Evolutionary conservation across 2,329 filamentous ascomycete genomes (phyloP).

Genomic region (Fusarium euwallaceae): DNA sequence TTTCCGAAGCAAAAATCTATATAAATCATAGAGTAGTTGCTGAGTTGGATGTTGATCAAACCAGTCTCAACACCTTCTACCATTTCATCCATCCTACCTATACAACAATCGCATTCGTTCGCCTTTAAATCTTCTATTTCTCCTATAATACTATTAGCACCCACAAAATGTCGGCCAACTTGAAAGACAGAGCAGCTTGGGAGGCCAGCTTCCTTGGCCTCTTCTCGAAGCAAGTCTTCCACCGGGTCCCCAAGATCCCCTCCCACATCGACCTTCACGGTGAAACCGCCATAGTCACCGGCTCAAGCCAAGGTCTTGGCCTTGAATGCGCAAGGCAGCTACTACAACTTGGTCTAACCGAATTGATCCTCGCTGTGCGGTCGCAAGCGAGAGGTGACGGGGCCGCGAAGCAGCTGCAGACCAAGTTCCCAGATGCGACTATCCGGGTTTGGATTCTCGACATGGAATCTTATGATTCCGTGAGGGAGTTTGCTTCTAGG

Average conservation of each 20-base stretch:
- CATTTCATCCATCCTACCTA: neutral
- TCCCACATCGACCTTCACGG: constrained; percentile 43
- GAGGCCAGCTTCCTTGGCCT: constrained; percentile 6
- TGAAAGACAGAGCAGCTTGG: constrained; percentile 18
- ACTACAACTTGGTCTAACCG: neutral
- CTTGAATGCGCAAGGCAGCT: constrained; percentile 56
- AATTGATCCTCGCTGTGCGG: neutral
- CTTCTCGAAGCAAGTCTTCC: constrained; percentile 22
- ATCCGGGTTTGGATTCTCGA: constrained; percentile 23
- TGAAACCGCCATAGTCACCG: constrained; percentile 59
- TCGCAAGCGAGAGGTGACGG: neutral
- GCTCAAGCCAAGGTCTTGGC: constrained; percentile 59
- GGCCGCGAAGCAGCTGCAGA: neutral
- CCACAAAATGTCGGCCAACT: constrained; percentile 14
- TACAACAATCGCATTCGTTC: neutral
- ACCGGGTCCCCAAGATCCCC: constrained; percentile 27
- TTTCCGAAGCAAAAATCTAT: neutral
- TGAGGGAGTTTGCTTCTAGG: neutral
- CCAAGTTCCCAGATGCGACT: constrained; percentile 4
- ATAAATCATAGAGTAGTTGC: neutral
- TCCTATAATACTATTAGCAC: neutral
- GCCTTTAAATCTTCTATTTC: neutral
- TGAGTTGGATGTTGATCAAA: neutral
- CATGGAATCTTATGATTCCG: constrained; percentile 17
- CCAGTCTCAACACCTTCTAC: neutral